These are phyloP conservation scores for Nepenthes alata DNA, from an alignment of 179 eudicot genomes.

Conservation along the genomic window DNA sequence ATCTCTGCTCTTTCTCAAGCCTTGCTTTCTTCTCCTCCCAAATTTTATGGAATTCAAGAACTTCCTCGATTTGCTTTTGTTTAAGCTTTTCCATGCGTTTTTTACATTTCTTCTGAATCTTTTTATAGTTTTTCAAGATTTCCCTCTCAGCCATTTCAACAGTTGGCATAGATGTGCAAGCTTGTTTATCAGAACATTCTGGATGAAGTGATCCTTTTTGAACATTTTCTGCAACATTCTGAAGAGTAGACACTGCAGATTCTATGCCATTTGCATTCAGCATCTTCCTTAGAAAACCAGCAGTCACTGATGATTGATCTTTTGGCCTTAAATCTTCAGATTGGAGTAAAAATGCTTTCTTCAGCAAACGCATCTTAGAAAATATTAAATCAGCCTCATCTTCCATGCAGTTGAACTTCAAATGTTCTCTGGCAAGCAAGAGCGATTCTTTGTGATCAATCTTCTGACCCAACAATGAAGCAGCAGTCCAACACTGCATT, in stretches of 20 bases:
- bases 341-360: conserved; percentile 22
- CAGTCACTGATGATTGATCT: conserved; percentile 11
- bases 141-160: conserved; percentile 6
- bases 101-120: conserved; percentile 13
- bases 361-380: conserved; percentile 25
- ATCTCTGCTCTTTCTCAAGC: conserved; percentile 16
- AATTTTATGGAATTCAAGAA: conserved; percentile 9
- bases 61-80: conserved; percentile 20
- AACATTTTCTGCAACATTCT: conserved; percentile 5
- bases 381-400: conserved; percentile 31
- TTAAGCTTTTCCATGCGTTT: conserved; percentile 15
- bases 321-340: conserved; percentile 15
- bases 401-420: conserved; percentile 38
- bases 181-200: conserved; percentile 11
- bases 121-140: conserved; percentile 10
- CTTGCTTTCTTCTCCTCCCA: conserved; percentile 19
- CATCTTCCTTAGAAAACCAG: conserved; percentile 9
- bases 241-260: not conserved
- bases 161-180: conserved; percentile 8
- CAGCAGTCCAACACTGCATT: conserved; percentile 64
- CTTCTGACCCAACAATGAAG: conserved; percentile 31
- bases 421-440: conserved; percentile 23
- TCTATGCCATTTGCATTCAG: conserved; percentile 8
- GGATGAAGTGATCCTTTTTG: conserved; percentile 16
- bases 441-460: conserved; percentile 40